Conservation (phyloP, 176 grass and related monocot genomes). For the Alopecurus myosuroides region DNA sequence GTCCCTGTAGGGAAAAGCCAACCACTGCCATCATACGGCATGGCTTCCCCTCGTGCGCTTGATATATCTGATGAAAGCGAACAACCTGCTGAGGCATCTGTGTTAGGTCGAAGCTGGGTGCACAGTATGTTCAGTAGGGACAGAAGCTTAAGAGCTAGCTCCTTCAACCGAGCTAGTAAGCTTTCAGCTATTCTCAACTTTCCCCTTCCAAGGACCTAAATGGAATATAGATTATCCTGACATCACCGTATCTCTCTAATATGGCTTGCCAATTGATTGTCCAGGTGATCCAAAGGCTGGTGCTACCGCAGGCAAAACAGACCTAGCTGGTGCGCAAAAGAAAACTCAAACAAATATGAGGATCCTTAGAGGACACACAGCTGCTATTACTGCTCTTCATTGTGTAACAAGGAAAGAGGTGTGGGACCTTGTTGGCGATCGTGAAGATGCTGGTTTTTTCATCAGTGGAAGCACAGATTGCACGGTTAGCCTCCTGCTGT, state of each 20-base stretch:
- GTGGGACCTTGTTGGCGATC: slow-evolving; percentile 99
- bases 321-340: slow-evolving; percentile 60
- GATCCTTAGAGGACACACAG: slow-evolving; percentile 94
- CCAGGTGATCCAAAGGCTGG: slow-evolving; percentile 64
- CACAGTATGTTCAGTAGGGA: slow-evolving; percentile 99
- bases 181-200: slow-evolving; percentile 7
- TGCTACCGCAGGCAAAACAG: slow-evolving; percentile 52
- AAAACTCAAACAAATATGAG: slow-evolving; percentile 94
- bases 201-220: neutral
- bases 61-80: slow-evolving; percentile 88
- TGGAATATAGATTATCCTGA: neutral
- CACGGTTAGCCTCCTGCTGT: slow-evolving; percentile 43
- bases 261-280: neutral
- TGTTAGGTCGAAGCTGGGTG: slow-evolving; percentile 91
- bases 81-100: slow-evolving; percentile 91
- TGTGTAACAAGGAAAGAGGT: slow-evolving; percentile 93
- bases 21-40: slow-evolving; percentile 46
- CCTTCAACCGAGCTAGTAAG: slow-evolving; percentile 79
- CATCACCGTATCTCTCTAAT: slow-evolving; percentile 24
- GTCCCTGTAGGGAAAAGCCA: slow-evolving; percentile 54
- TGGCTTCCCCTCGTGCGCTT: slow-evolving; percentile 73
- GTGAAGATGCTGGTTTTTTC: slow-evolving; percentile 99
- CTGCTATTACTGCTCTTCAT: slow-evolving; percentile 93
- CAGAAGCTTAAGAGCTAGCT: slow-evolving; percentile 80
- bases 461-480: slow-evolving; percentile 99